Evolutionary conservation across 1,284 basidiomycete species (phyloP).

Genomic region (Ganoderma lingzhi): DNA sequence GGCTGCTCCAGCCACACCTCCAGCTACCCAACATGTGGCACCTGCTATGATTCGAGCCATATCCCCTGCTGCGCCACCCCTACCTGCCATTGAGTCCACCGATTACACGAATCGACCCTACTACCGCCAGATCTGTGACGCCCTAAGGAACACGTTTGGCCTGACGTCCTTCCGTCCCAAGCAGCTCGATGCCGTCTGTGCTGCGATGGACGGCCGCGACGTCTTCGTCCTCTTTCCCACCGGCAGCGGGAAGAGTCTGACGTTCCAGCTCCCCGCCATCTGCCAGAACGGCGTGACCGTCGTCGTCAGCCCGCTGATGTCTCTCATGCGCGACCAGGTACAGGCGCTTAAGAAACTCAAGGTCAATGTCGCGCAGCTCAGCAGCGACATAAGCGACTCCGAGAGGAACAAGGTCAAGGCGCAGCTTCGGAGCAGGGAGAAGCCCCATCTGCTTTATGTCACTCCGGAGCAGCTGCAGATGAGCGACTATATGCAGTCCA

Average conservation of each 20-base stretch:
- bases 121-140: conserved; percentile 67
- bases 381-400: conserved; percentile 61
- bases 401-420: conserved; percentile 48
- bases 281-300: conserved; percentile 85
- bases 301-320: conserved; percentile 90
- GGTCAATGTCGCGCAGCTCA: conserved; percentile 80
- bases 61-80: conserved; percentile 2
- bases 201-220: conserved; percentile 83
- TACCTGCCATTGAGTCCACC: not conserved
- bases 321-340: conserved; percentile 94
- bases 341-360: conserved; percentile 69
- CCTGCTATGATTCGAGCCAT: conserved; percentile 1
- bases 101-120: conserved; percentile 41
- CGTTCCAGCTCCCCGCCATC: conserved; percentile 89
- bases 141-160: conserved; percentile 73
- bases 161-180: conserved; percentile 81
- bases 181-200: conserved; percentile 89
- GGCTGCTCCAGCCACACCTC: conserved; percentile 20
- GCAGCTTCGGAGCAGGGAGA: conserved; percentile 51
- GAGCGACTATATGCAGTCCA: conserved; percentile 62
- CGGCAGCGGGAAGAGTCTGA: conserved; percentile 93
- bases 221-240: conserved; percentile 98
- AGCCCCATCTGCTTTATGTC: conserved; percentile 83
- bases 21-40: conserved; percentile 20
- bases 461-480: conserved; percentile 91